Conservation (phyloP, 2,329 filamentous ascomycete genomes). For the Fusarium pseudoanthophilum region DNA sequence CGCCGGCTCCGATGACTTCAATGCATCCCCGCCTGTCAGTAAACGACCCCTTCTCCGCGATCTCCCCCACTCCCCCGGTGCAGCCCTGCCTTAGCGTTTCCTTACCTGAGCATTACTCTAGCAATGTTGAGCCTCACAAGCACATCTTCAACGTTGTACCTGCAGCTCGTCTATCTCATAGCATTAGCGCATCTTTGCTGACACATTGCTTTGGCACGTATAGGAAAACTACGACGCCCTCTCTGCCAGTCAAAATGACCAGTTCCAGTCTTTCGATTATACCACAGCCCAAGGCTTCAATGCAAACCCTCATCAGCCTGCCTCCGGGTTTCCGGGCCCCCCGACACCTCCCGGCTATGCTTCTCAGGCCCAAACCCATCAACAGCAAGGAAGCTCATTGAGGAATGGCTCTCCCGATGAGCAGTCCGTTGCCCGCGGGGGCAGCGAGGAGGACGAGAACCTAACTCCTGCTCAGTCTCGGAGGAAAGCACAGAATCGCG, state of each 20-base stretch:
- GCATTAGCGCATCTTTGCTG: slow-evolving; percentile 22
- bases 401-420: slow-evolving; percentile 48
- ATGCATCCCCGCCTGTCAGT: slow-evolving; percentile 66
- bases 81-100: slow-evolving; percentile 45
- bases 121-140: slow-evolving; percentile 33
- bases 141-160: slow-evolving; percentile 20
- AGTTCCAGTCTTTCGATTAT: slow-evolving; percentile 61
- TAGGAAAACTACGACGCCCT: slow-evolving; percentile 63
- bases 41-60: slow-evolving; percentile 40
- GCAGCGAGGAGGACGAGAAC: slow-evolving; percentile 67
- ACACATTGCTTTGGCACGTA: slow-evolving; percentile 9
- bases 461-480: slow-evolving; percentile 67
- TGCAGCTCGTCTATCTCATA: slow-evolving; percentile 27
- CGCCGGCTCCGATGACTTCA: slow-evolving; percentile 65
- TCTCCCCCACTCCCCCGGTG: slow-evolving; percentile 42
- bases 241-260: slow-evolving; percentile 55
- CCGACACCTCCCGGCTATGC: slow-evolving; percentile 62
- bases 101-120: slow-evolving; percentile 52
- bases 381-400: slow-evolving; percentile 39
- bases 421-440: slow-evolving; percentile 47
- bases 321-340: slow-evolving; percentile 56
- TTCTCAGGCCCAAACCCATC: slow-evolving; percentile 40
- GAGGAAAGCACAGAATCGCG: slow-evolving; percentile 70
- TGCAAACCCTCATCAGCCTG: slow-evolving; percentile 46
- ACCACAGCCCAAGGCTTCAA: slow-evolving; percentile 51